A percentile compares a stretch with the other conserved stretches of the same genome.
Evolutionary conservation across 768 basidiomycete species (phyloP).

Genomic region (Sutorius australiensis): DNA sequence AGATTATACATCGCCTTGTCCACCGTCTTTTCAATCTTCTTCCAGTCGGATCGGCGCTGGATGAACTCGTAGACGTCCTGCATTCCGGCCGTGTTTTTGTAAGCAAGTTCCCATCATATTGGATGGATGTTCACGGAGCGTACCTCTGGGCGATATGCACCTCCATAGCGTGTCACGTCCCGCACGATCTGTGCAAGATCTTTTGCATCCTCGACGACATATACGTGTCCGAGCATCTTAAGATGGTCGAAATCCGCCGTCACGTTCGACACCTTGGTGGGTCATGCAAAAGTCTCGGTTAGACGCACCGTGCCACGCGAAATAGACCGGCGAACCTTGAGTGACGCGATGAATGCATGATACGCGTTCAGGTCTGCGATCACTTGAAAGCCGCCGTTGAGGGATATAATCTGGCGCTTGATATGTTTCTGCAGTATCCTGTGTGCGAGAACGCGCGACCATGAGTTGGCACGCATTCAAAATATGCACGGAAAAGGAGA

Average conservation of each 20-base stretch:
- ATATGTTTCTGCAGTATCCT: conserved; percentile 89
- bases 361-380: conserved; percentile 97
- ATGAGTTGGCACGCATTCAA: too few relatives aligned
- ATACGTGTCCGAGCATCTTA: conserved; percentile 97
- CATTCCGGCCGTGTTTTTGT: background rate
- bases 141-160: conserved; percentile 91
- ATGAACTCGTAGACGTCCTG: conserved; percentile 96
- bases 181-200: conserved; percentile 94
- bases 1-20: conserved; percentile 94
- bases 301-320: background rate
- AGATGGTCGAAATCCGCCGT: conserved; percentile 88
- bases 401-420: conserved; percentile 94
- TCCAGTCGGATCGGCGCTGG: conserved; percentile 93
- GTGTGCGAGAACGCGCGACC: too few relatives aligned
- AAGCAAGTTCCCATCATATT: too few relatives aligned
- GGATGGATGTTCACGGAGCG: conserved; percentile 4
- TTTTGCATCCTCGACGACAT: conserved; percentile 92
- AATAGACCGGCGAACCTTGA: conserved; percentile 55
- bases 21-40: conserved; percentile 95
- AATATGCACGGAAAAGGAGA: background rate
- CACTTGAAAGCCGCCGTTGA: conserved; percentile 90
- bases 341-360: conserved; percentile 79
- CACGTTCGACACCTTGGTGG: conserved; percentile 62
- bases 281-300: background rate
- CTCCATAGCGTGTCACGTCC: conserved; percentile 94